These are phyloP conservation scores for Globisporangium cylindrosporum DNA, from an alignment of 352 stramenopile species.

Conservation along the genomic window DNA sequence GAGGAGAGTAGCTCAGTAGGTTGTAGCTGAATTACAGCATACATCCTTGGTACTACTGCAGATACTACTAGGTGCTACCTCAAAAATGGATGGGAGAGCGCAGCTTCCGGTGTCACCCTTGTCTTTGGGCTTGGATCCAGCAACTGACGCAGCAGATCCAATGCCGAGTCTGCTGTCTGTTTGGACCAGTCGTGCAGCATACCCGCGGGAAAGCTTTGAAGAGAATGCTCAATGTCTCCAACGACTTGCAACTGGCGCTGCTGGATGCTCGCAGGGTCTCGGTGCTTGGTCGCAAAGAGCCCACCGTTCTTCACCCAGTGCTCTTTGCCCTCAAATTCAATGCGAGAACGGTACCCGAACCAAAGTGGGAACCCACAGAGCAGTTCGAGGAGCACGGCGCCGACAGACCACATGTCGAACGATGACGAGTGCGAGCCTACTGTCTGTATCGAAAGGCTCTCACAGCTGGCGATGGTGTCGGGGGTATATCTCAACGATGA, in stretches of 20 bases:
- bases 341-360: constrained; percentile 6
- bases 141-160: constrained; percentile 1
- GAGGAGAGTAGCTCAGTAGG: background rate
- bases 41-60: background rate
- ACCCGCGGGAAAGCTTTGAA: constrained; percentile 1
- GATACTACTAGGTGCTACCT: background rate
- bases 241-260: constrained; percentile 2
- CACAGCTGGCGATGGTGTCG: background rate
- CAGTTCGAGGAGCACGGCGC: constrained; percentile 3
- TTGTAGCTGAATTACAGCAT: background rate
- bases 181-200: constrained; percentile 2
- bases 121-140: background rate
- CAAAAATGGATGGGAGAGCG: background rate
- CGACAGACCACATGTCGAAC: constrained; percentile 7
- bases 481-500: background rate
- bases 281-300: constrained; percentile 7
- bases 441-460: background rate
- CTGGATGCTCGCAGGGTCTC: background rate
- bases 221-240: background rate
- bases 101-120: background rate
- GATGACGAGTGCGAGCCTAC: background rate
- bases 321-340: background rate
- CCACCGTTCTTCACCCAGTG: constrained; percentile 2
- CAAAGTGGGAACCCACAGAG: constrained; percentile 2
- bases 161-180: background rate